Conservation (phyloP, 345 rosid genomes). For the Pelargonium nanum region DNA sequence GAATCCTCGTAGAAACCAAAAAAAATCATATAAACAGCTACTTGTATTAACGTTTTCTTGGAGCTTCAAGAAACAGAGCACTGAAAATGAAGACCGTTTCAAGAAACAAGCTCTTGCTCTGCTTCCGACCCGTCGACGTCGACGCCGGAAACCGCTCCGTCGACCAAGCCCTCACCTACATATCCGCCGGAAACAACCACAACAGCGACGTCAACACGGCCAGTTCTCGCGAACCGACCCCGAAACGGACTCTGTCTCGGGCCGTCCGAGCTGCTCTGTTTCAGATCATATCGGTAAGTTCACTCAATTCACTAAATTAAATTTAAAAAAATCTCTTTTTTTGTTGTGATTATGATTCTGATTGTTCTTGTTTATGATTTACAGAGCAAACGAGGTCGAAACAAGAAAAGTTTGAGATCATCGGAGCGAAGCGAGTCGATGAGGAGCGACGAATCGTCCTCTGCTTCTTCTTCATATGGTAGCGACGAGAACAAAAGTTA, state of each 20-base stretch:
- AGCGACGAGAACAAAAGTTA: background rate
- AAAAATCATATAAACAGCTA: background rate
- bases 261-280: background rate
- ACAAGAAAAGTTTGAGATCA: background rate
- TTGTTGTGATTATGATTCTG: background rate
- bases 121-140: background rate
- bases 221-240: background rate
- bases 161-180: background rate
- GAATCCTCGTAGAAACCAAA: background rate
- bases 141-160: background rate
- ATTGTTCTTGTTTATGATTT: no score
- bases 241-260: background rate
- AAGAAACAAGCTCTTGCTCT: background rate
- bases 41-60: no score
- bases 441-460: background rate
- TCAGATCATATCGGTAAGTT: background rate
- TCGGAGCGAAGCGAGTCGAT: background rate
- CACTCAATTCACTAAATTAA: background rate
- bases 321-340: background rate
- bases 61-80: no score
- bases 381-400: background rate
- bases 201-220: background rate
- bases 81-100: background rate
- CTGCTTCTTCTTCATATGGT: background rate
- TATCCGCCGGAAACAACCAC: background rate